phyloP scores from a whole-genome alignment of 805 yeast genomes.

The Cyberlindnera subsufficiens region DNA sequence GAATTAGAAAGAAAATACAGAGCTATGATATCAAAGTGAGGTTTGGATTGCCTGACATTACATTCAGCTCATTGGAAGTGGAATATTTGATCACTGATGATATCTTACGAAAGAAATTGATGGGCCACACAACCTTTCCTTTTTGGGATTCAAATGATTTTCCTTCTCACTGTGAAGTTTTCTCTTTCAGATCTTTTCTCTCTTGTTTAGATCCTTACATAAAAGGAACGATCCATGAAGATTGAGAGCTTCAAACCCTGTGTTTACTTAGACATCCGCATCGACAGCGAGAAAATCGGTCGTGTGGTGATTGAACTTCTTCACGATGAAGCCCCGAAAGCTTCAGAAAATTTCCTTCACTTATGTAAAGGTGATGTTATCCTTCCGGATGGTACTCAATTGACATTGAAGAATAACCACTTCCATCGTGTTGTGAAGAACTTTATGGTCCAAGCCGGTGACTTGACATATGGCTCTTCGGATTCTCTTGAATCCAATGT shows the following conservation, averaged over 20 bases:
- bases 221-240: conserved; percentile 3
- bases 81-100: conserved; percentile 62
- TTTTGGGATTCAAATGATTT: background rate
- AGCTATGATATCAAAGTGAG: conserved; percentile 38
- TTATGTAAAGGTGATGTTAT: conserved; percentile 36
- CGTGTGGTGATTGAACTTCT: conserved; percentile 56
- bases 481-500: conserved; percentile 20
- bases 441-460: conserved; percentile 71
- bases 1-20: conserved; percentile 4
- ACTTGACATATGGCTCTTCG: conserved; percentile 36
- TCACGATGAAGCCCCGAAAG: conserved; percentile 46
- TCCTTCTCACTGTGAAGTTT: background rate
- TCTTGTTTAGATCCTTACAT: background rate
- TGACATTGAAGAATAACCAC: conserved; percentile 36
- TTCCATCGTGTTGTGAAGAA: conserved; percentile 64
- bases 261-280: conserved; percentile 46
- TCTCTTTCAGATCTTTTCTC: background rate
- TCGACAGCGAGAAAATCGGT: conserved; percentile 40
- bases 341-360: conserved; percentile 43
- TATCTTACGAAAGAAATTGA: too few relatives aligned
- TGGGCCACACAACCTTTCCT: too few relatives aligned
- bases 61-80: conserved; percentile 62
- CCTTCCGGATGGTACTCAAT: conserved; percentile 15
- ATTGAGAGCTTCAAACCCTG: conserved; percentile 6
- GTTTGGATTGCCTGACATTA: conserved; percentile 59